Base-by-base conservation (phyloP, 176 grass and related monocot genomes). In the Tillandsia fasciculata region DNA sequence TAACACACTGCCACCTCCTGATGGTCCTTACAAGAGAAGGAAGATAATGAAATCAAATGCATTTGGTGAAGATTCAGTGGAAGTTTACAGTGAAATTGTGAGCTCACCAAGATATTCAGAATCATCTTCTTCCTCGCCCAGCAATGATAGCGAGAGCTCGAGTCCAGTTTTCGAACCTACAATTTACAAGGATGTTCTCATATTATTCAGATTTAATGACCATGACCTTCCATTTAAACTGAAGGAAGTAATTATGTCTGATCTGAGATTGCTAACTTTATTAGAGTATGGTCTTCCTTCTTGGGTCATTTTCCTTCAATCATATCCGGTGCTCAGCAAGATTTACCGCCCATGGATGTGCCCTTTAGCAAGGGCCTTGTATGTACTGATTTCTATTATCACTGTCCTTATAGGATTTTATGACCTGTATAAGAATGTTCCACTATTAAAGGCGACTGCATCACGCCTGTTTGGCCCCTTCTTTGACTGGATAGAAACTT, bases 281-380 rank as follows among this genome's bases (percentile, higher is more conserved):
- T 83, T 99, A 66, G 94, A 99, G 63, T 93, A 93, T 75, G 94
- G 90, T 14, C 90, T 99, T 74, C 94, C 94, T 69, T 90, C 94
- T 50, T 99, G 94, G 94, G 89, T 99, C 42, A 90, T 93, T 56
- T 99, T 99, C 75, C 72, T 99, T 64, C 89, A 93, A 65, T 99
- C 94, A 53, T 99, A 99, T 77, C 94, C 94, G 47, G 87, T 99
- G 54, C 86, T 99, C 73, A 90, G 94, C 82, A 85, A 99, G 82
- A 85, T 90, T 77, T 99, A 99, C 81, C 89, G 89, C 24, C 89
- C 86, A 48, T 93, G 94, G 94, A 99, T 99, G 94, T 99, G 94
- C 65, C 89, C 89, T 75, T 79, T 99, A 11, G 87, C 87, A 71
- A 83, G 89, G 83, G 84, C 74, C 76, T 74, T 93, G 48, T 93